A percentile compares a stretch with the other conserved stretches of the same genome.
Conservation (phyloP, 257 asterid genomes). For the Solanum sitiens region DNA sequence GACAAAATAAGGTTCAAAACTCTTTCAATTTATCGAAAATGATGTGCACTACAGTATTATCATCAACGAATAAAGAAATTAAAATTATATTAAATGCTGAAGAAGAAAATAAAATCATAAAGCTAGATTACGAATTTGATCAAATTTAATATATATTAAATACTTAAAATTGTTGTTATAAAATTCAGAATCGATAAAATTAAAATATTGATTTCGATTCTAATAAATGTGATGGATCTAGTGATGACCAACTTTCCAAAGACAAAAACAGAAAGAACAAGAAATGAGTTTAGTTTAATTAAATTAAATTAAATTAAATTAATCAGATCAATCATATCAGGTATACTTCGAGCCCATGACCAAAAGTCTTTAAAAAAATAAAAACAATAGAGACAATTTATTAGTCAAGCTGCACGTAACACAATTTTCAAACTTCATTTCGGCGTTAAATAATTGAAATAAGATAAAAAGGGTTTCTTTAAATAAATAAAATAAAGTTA, state of each 20-base stretch:
- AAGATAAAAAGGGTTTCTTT: background rate
- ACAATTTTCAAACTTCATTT: conserved; percentile 8
- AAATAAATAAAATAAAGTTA: background rate
- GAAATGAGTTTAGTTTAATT: background rate
- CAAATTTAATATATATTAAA: too few relatives aligned
- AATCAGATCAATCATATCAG: background rate
- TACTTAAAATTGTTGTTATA: too few relatives aligned
- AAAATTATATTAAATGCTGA: background rate
- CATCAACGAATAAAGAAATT: background rate
- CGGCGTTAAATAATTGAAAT: conserved; percentile 1
- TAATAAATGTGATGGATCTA: background rate
- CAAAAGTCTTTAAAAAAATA: background rate
- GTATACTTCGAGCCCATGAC: conserved; percentile 22
- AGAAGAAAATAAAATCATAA: too few relatives aligned
- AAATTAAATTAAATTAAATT: background rate
- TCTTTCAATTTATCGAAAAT: background rate
- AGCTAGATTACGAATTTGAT: too few relatives aligned
- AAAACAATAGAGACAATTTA: background rate
- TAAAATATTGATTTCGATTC: too few relatives aligned
- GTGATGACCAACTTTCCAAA: background rate
- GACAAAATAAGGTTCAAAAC: background rate
- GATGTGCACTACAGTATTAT: background rate
- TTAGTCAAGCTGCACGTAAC: conserved; percentile 12
- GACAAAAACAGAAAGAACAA: background rate
- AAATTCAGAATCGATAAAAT: too few relatives aligned